Conservation (phyloP, 2,329 filamentous ascomycete species). For the Penicillium oxalicum region DNA sequence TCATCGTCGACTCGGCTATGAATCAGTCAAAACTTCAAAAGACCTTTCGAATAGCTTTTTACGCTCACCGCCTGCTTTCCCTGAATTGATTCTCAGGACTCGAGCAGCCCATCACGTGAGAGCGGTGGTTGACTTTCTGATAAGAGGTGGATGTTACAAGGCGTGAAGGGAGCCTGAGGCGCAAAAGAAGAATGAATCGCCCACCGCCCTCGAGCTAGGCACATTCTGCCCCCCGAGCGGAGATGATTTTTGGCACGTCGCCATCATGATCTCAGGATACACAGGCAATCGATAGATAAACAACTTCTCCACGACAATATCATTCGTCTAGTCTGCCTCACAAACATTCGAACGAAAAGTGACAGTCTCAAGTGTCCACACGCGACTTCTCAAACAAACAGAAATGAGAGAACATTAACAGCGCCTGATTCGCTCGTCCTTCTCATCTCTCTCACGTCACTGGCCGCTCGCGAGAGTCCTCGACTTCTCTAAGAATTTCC, state of each 20-base stretch:
- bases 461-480: background rate
- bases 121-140: too few species aligned
- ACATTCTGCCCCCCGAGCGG: conserved; percentile 8
- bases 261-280: background rate
- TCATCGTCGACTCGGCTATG: too few species aligned
- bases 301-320: background rate
- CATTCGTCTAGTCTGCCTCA: too few species aligned
- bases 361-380: background rate
- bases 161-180: background rate
- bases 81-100: too few species aligned
- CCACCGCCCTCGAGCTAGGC: background rate
- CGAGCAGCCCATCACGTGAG: too few species aligned
- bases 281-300: background rate
- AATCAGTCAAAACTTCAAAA: too few species aligned
- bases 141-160: too few species aligned
- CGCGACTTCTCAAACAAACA: background rate
- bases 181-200: background rate
- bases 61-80: too few species aligned
- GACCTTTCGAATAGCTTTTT: too few species aligned
- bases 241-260: conserved; percentile 5
- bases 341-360: too few species aligned
- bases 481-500: background rate
- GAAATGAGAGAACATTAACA: background rate
- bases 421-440: background rate
- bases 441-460: background rate